phyloP scores from a whole-genome alignment of 345 rosid genomes.

The Camelina hispida region DNA sequence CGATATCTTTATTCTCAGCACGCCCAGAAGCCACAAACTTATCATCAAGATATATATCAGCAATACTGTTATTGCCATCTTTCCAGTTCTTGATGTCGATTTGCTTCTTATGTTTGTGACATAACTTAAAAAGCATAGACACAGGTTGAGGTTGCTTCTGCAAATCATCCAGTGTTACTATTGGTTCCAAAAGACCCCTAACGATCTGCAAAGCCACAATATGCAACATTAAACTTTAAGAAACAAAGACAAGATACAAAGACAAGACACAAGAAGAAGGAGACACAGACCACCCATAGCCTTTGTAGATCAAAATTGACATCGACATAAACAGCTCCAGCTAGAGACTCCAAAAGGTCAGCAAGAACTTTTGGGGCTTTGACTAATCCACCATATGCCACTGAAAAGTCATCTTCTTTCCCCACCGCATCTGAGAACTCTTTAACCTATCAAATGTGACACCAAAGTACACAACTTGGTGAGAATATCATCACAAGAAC shows the following conservation, averaged over 20 bases:
- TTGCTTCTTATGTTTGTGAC: constrained; percentile 70
- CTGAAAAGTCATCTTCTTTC: constrained; percentile 53
- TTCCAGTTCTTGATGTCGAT: constrained; percentile 52
- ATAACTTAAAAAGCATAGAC: constrained; percentile 54
- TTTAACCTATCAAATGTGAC: constrained; percentile 48
- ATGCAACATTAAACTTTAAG: not conserved
- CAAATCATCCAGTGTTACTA: constrained; percentile 60
- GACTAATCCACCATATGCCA: constrained; percentile 61
- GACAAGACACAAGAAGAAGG: not conserved
- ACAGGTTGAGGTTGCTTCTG: constrained; percentile 75
- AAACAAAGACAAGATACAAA: not conserved
- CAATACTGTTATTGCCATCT: constrained; percentile 45
- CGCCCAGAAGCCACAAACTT: constrained; percentile 54
- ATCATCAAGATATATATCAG: constrained; percentile 61
- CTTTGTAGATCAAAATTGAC: constrained; percentile 56
- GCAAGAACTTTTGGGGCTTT: constrained; percentile 90
- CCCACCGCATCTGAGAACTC: constrained; percentile 62
- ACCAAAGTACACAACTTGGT: not conserved
- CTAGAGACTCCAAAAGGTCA: constrained; percentile 75
- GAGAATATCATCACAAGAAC: constrained; percentile 5
- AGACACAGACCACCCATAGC: constrained; percentile 70
- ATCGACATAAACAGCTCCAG: constrained; percentile 75
- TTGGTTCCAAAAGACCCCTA: constrained; percentile 73
- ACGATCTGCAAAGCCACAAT: constrained; percentile 54
- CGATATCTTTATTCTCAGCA: constrained; percentile 64